Conservation (phyloP, 164 flowering plant species). For the Cinnamomum micranthum region DNA sequence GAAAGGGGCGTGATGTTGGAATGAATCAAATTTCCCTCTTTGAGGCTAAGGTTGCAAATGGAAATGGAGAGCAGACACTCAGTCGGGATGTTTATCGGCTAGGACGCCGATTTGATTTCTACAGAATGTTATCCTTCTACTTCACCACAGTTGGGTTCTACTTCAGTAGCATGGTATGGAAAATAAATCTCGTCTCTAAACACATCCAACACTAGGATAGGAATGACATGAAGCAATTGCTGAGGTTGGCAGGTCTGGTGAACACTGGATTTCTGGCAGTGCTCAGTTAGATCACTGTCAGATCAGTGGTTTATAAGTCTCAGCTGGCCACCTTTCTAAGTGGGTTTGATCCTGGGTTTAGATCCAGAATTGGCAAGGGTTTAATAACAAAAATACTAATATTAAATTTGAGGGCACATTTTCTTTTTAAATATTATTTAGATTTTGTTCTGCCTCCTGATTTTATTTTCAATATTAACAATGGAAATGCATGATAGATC, state of each 20-base stretch:
- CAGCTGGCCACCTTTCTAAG: background rate
- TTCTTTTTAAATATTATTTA: background rate
- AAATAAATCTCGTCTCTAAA: background rate
- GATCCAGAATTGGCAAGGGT: background rate
- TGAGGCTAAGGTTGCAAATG: conserved; percentile 98
- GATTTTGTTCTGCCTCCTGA: background rate
- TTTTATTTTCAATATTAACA: too few species aligned
- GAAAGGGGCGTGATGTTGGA: conserved; percentile 97
- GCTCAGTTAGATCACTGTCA: background rate
- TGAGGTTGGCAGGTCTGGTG: background rate
- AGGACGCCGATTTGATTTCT: conserved; percentile 97
- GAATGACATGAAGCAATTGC: background rate
- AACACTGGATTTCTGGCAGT: background rate
- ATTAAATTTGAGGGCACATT: background rate
- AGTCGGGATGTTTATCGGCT: conserved; percentile 96
- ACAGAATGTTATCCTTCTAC: conserved; percentile 90
- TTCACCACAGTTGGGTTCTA: conserved; percentile 99
- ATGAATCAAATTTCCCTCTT: conserved; percentile 94
- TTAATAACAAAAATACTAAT: background rate
- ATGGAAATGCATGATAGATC: background rate
- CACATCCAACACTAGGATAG: background rate
- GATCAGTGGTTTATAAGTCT: background rate
- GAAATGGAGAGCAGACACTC: conserved; percentile 98
- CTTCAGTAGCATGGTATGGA: conserved; percentile 87
- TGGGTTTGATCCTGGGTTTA: background rate